These are phyloP conservation scores for Lactarius indigo DNA, from an alignment of 768 basidiomycete species.

Conservation along the genomic window DNA sequence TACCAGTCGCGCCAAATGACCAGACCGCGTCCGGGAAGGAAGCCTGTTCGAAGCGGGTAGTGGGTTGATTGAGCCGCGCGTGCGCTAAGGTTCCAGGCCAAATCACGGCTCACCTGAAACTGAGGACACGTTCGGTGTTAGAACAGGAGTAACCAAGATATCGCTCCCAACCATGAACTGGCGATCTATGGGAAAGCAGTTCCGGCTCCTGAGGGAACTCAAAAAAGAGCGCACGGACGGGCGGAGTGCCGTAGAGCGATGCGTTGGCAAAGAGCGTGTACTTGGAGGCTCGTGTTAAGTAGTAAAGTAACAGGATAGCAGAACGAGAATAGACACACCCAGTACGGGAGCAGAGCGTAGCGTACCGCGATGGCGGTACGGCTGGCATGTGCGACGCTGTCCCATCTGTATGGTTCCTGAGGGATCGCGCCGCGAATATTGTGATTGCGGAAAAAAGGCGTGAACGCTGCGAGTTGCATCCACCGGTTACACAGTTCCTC, in stretches of 20 bases:
- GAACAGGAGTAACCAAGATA: conserved; percentile 73
- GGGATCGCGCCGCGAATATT: conserved; percentile 59
- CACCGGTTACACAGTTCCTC: conserved; percentile 82
- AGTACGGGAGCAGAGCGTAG: conserved; percentile 74
- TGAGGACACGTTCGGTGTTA: conserved; percentile 61
- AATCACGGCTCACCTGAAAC: conserved; percentile 52
- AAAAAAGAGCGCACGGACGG: conserved; percentile 71
- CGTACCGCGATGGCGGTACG: conserved; percentile 67
- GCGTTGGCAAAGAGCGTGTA: conserved; percentile 72
- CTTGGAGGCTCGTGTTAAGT: conserved; percentile 33
- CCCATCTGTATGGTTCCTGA: conserved; percentile 84
- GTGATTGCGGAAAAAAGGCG: conserved; percentile 82
- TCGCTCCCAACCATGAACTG: conserved; percentile 73
- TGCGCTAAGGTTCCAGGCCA: not conserved
- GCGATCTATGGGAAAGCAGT: conserved; percentile 51
- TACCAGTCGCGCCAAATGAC: conserved; percentile 74
- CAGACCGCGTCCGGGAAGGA: conserved; percentile 59
- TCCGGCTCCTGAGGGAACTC: conserved; percentile 73
- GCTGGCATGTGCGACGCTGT: conserved; percentile 71
- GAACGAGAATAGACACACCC: conserved; percentile 44
- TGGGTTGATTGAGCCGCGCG: not conserved
- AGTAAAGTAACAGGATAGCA: not conserved
- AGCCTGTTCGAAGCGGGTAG: conserved; percentile 36
- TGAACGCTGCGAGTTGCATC: conserved; percentile 84
- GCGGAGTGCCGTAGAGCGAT: conserved; percentile 61